A percentile compares a stretch with the other conserved stretches of the same genome.
Evolutionary conservation across 2,329 filamentous ascomycete species (phyloP).

Genomic region (Epicoccum sorghinum): DNA sequence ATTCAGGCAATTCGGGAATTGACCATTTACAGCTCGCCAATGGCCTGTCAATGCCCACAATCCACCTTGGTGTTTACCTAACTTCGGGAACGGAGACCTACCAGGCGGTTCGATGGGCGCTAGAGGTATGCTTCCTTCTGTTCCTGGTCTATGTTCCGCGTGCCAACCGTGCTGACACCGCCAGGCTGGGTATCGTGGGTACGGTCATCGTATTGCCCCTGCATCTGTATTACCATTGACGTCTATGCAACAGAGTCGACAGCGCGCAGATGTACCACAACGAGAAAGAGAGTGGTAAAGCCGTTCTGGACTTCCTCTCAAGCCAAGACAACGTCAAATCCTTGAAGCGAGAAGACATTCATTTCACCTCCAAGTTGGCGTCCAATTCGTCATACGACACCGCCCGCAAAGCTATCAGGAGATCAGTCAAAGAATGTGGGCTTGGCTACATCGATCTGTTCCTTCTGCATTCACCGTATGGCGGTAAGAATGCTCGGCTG

Average conservation of each 20-base stretch:
- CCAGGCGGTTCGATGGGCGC: slow-evolving; percentile 62
- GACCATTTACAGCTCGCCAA: slow-evolving; percentile 56
- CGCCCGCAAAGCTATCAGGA: slow-evolving; percentile 69
- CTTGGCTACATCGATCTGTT: slow-evolving; percentile 81
- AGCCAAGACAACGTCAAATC: slow-evolving; percentile 54
- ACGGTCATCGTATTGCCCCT: slow-evolving; percentile 24
- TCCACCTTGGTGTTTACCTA: slow-evolving; percentile 77
- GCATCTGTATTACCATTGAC: slow-evolving; percentile 29
- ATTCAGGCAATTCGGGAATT: slow-evolving; percentile 12
- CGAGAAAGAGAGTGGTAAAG: slow-evolving; percentile 71
- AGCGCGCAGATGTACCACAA: slow-evolving; percentile 71
- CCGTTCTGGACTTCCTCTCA: slow-evolving; percentile 65
- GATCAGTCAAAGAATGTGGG: slow-evolving; percentile 68
- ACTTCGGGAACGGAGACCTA: slow-evolving; percentile 67
- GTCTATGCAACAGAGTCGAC: slow-evolving; percentile 53
- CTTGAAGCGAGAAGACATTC: slow-evolving; percentile 71
- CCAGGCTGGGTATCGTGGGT: slow-evolving; percentile 55
- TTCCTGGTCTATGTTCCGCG: slow-evolving; percentile 8
- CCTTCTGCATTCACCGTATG: slow-evolving; percentile 79
- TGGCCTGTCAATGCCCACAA: slow-evolving; percentile 70
- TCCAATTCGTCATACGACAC: slow-evolving; percentile 71
- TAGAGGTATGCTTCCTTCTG: slow-evolving; percentile 54
- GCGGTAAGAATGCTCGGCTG: slow-evolving; percentile 69
- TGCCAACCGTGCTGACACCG: slow-evolving; percentile 25
- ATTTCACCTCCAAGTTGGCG: slow-evolving; percentile 81